Evolutionary conservation across 129 eudicot species (phyloP), one percentile per base, ranked within the genome.

Genomic region (Dittrichia graveolens): DNA sequence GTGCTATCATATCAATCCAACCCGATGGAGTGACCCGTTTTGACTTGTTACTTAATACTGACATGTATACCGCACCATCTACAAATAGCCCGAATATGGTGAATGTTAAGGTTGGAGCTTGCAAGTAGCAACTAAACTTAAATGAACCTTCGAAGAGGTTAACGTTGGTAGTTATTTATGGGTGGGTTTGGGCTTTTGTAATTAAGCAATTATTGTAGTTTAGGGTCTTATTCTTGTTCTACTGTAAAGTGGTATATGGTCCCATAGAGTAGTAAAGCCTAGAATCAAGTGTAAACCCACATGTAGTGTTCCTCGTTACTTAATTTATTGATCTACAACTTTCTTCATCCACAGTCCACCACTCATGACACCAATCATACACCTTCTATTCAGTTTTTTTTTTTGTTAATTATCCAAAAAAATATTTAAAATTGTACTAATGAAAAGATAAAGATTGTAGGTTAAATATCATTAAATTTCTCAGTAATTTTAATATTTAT

Each of bases 251-350:
- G 53, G 71, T 71, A 35, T 43, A 67, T 67, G 82, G 82, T 78
- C 82, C 77, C 77, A 37, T 42, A 14, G 63, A 62, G 78, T 73
- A 73, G 69, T 73, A 73, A 61, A 73, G 67, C 40, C 71, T 68
- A 48, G 31, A 62, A 62, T 54, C 73, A 71, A 78, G 73, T 71
- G 34, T 78, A 71, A 41, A 62, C 40, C 52, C 82, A 78, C 82
- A 78, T 78, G 82, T n/a, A 13, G 67, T 78, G 82, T 78, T 78
- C 77, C 73, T 78, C 44, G 53, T 78, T 71, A 43, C 77, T 78
- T 53, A 16, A 71, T 70, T 78, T 41, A 69, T 78, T 70, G 40
- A 70, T 78, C 50, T 76, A 58, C 15, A 13, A 54, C 63, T 55
- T 42, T 76, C 73, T 71, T 71, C 42, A 63, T 58, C 59, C 64